phyloP scores from a whole-genome alignment of 2,329 filamentous ascomycete species.

The Aureobasidium musti region DNA sequence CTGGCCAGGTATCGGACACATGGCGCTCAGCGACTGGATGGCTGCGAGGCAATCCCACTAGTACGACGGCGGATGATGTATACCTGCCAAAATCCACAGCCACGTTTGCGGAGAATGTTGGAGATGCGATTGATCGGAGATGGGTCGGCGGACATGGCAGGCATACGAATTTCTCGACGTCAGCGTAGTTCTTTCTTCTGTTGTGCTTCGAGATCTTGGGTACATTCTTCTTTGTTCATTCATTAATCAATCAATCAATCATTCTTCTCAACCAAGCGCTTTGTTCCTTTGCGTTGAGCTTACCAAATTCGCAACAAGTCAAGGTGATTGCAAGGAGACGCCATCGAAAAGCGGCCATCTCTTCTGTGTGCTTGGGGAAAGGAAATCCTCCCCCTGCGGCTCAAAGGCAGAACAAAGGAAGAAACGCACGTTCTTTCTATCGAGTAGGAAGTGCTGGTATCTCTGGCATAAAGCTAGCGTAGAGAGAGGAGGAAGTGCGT shows the following conservation, averaged over 20 bases:
- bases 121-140: neutral
- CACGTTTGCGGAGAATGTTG: neutral
- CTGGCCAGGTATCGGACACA: neutral
- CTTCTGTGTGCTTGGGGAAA: too few species aligned
- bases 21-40: conserved; percentile 5
- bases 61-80: neutral
- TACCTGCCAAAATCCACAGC: neutral
- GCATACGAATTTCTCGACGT: neutral
- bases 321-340: too few species aligned
- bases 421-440: neutral
- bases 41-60: neutral
- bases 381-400: too few species aligned
- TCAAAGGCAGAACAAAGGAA: too few species aligned
- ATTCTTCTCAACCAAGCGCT: neutral
- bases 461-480: too few species aligned
- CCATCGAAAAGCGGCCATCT: too few species aligned
- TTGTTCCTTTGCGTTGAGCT: neutral
- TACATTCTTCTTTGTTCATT: neutral
- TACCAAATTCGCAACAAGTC: neutral
- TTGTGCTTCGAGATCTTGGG: neutral
- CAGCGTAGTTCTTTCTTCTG: neutral
- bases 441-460: too few species aligned
- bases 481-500: too few species aligned
- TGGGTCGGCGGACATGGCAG: neutral
- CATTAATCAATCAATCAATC: too few species aligned